Conservation (phyloP, 192 early-diverging fungal species). For the Coemansia sp. region DNA sequence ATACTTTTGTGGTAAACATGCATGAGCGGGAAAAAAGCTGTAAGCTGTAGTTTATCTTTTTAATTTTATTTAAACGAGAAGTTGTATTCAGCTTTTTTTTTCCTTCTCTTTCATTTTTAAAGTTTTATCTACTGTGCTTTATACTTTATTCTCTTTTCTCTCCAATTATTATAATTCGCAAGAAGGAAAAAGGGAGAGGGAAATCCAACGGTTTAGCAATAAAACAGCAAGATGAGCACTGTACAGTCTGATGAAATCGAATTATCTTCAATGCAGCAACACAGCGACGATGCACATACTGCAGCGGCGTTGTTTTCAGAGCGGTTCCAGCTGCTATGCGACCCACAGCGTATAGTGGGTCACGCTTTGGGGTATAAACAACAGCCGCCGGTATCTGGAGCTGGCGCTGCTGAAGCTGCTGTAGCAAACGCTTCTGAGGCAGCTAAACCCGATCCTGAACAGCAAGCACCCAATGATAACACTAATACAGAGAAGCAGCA, state of each 20-base stretch:
- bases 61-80: too few species aligned
- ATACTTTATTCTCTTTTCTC: background rate
- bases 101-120: conserved; percentile 3
- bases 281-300: background rate
- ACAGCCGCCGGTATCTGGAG: background rate
- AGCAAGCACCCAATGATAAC: background rate
- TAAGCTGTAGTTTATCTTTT: too few species aligned
- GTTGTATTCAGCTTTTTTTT: background rate
- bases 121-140: background rate
- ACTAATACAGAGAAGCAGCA: background rate
- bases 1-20: background rate
- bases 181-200: background rate
- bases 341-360: conserved; percentile 5
- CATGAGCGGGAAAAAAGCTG: too few species aligned
- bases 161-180: background rate
- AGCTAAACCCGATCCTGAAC: background rate
- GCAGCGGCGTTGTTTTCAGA: background rate
- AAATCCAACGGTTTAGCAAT: background rate
- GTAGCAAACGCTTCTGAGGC: background rate
- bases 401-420: background rate
- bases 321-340: background rate
- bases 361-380: background rate
- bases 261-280: background rate
- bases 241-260: background rate
- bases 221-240: conserved; percentile 2